Percentiles rank a stretch among this genome's conserved stretches.
Conservation (phyloP, 2,329 filamentous ascomycete genomes). For the Raffaelea arxii region DNA sequence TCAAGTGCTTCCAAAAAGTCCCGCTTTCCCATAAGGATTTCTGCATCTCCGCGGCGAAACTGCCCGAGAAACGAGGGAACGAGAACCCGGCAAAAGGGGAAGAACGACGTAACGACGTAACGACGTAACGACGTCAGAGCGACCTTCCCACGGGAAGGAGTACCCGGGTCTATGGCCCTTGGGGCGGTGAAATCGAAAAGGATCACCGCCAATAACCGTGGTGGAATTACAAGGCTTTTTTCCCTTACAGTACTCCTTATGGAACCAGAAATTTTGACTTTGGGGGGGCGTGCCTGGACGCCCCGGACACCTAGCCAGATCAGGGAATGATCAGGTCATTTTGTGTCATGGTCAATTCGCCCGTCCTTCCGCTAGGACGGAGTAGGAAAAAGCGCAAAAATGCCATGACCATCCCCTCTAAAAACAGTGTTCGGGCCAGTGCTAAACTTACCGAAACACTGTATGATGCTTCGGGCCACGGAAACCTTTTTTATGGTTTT, state of each 20-base stretch:
- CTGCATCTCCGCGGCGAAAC: constrained; percentile 10
- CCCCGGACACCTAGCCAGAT: too few species aligned
- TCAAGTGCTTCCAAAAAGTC: not conserved
- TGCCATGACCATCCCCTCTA: not conserved
- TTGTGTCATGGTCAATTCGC: not conserved
- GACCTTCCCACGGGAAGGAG: not conserved
- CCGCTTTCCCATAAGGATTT: not conserved
- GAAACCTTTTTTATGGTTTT: too few species aligned
- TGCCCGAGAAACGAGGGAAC: not conserved
- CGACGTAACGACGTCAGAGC: not conserved
- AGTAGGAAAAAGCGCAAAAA: not conserved
- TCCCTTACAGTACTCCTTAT: not conserved
- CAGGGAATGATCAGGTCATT: too few species aligned
- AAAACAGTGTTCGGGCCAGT: too few species aligned
- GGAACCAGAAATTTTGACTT: too few species aligned
- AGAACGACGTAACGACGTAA: not conserved
- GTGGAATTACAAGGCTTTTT: not conserved
- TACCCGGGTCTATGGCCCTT: not conserved
- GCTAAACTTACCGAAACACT: too few species aligned
- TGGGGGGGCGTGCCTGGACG: not conserved
- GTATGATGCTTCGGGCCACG: too few species aligned
- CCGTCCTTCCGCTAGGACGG: not conserved
- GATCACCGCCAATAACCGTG: not conserved
- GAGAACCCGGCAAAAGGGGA: not conserved
- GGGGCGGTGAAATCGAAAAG: not conserved